Evolutionary conservation across 2,329 filamentous ascomycete genomes (phyloP), one percentile per base, ranked within the genome.

Genomic region (Paecilomyces sp.): DNA sequence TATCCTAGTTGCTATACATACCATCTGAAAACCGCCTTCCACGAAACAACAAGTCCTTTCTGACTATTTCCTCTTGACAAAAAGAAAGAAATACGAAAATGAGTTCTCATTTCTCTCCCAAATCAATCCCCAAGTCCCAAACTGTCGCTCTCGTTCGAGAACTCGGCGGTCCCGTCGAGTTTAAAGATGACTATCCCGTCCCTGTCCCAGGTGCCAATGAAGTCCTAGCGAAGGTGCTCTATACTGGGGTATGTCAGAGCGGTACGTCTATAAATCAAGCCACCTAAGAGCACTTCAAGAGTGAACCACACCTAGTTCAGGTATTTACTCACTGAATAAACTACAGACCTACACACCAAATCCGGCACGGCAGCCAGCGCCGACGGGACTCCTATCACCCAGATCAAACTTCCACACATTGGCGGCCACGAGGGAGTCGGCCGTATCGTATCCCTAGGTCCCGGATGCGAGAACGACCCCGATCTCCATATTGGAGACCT

Each of bases 351-450:
- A 8, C 74, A 77, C 57, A 77, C 75, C 5, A 76, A 75, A 63
- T 62, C 68, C 11, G 75, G 75, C 31, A 74, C 73, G 12, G 75
- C 74, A 15, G 68, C 74, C 15, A 71, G 74, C 5, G 60, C 74
- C 1, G 69, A 78, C 67, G 67, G 76, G 57, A 69, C 68, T 3
- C 77, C 75, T 9, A 79, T 79, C 34, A 77, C 74, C 1, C 69
- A 75, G 13, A 75, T 79, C 62, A 79, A 79, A 58, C 66, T 78
- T 0, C 77, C 77, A 0, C 77, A 80, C 57, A 68, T 79, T n/a
- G 77, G 76, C 15, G 76, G 77, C 5, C 77, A 79, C 62, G 77
- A 80, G 70, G 78, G 77, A 1, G 71, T 79, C 15, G 77, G 76
- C 1, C 73, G 72, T 0, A 74, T 79, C 51, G 66, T 79, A 15